Conservation (phyloP, 2,329 filamentous ascomycete species). For the Pseudophaeomoniella oleicola region DNA sequence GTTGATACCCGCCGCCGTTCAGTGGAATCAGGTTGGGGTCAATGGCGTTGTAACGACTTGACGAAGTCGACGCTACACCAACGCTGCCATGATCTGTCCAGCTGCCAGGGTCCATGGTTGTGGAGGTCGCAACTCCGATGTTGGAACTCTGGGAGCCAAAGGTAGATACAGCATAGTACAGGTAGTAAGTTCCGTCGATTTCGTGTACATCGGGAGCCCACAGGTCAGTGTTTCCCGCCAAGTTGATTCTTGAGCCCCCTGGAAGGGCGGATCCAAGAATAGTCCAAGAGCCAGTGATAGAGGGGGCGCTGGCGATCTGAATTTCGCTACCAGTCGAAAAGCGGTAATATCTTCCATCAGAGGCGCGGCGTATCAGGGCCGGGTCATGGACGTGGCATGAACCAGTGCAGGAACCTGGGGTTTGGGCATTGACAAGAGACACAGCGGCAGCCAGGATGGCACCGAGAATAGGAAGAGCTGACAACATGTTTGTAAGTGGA, state of each 20-base stretch:
- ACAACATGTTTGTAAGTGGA: no score
- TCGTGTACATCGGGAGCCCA: constrained; percentile 49
- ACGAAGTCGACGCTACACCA: constrained; percentile 20
- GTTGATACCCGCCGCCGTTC: constrained; percentile 24
- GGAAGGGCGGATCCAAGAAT: constrained; percentile 31
- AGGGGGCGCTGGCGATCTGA: constrained; percentile 31
- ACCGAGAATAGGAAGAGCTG: no score
- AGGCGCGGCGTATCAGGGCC: constrained; percentile 28
- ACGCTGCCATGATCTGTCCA: constrained; percentile 21
- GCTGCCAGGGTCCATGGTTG: constrained; percentile 19
- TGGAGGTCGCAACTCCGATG: constrained; percentile 44
- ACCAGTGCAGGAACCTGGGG: no score
- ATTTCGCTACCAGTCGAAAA: constrained; percentile 38
- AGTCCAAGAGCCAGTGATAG: constrained; percentile 36
- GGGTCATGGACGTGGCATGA: constrained; percentile 34
- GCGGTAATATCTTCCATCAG: constrained; percentile 36
- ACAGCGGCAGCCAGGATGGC: no score
- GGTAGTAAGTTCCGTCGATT: constrained; percentile 44
- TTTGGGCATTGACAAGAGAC: no score
- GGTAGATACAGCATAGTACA: constrained; percentile 52
- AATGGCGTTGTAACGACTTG: constrained; percentile 44
- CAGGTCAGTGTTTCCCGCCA: constrained; percentile 31
- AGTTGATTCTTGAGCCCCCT: constrained; percentile 28
- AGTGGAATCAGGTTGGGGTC: constrained; percentile 39
- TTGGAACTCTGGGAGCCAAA: constrained; percentile 48